These are phyloP conservation scores for Carallia brachiata DNA, from an alignment of 345 rosid genomes.

Conservation along the genomic window DNA sequence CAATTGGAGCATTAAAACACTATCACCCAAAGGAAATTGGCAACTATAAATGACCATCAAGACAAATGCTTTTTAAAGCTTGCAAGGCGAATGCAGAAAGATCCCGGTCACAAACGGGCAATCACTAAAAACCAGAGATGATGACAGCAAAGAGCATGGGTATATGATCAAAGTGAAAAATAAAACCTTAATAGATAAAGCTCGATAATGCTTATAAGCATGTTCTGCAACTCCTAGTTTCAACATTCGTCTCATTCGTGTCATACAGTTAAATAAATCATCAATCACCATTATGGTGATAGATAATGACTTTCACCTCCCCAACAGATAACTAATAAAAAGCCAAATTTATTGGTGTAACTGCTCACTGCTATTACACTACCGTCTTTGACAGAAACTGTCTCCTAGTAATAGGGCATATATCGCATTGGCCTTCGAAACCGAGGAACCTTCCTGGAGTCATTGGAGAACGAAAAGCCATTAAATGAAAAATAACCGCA, in stretches of 20 bases:
- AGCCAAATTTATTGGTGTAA: background rate
- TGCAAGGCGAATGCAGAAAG: no score
- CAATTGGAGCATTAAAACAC: no score
- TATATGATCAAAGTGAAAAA: no score
- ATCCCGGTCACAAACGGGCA: no score
- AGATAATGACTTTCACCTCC: background rate
- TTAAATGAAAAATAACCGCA: background rate
- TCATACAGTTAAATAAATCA: background rate
- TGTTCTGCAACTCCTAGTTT: no score
- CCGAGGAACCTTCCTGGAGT: conserved; percentile 87
- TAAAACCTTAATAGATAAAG: no score
- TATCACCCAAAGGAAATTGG: no score
- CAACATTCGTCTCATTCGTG: background rate
- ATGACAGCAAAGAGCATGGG: no score
- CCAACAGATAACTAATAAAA: background rate
- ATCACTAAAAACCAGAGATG: no score
- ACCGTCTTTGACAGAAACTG: background rate
- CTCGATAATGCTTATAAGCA: no score
- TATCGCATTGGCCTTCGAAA: conserved; percentile 87
- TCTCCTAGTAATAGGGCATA: conserved; percentile 79
- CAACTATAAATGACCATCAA: no score
- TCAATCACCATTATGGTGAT: background rate
- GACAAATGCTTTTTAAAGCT: no score
- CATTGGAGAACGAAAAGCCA: background rate
- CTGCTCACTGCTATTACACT: background rate